Evolutionary conservation across 2,329 filamentous ascomycete species (phyloP), one percentile per base, ranked within the genome.

Genomic region (Dactylonectria estremocensis): DNA sequence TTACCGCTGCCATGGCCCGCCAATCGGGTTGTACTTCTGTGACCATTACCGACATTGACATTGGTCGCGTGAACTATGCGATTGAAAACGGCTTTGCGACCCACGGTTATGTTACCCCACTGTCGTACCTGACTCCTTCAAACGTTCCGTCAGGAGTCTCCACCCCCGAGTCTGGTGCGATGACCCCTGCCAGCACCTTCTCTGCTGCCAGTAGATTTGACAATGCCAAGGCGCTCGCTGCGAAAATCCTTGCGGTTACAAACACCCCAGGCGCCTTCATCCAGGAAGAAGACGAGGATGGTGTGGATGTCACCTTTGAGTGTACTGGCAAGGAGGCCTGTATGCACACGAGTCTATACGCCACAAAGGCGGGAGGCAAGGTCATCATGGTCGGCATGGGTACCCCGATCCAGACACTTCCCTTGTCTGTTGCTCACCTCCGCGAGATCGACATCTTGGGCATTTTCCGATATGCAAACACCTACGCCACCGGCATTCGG

Each of bases 311-410:
- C 5, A 89, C 91, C 0, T 94, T 94, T 70, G 92, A 95, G 80
- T 94, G 92, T 77, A 94, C 92, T 0, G 92, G 92, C 31, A 93
- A 94, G 68, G 91, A 93, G 69, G 85, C 88, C 0, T 94, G 92
- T 77, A 90, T 93, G 81, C 92, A 94, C 77, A 91, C 91, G 2
- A 87, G 89, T n/a, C 88, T 95, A 20, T 94, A 92, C 72, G 91
- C 91, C 3, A 91, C 92, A 10, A 86, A 86, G 65, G 86, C 92
- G 0, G 93, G 92, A 28, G 92, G 92, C 18, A 91, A 91, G 73
- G 85, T 94, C 55, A 87, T 95, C 78, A 90, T 95, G 78, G 92
- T 95, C 24, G 93, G 92, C 60, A 95, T 95, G 92, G 93, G 93
- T 43, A 92, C 89, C 5, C 92, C 92, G 0, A 88, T 94, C 59